Base-by-base conservation (phyloP, 441 rosid species). In the Erodium trifolium region DNA sequence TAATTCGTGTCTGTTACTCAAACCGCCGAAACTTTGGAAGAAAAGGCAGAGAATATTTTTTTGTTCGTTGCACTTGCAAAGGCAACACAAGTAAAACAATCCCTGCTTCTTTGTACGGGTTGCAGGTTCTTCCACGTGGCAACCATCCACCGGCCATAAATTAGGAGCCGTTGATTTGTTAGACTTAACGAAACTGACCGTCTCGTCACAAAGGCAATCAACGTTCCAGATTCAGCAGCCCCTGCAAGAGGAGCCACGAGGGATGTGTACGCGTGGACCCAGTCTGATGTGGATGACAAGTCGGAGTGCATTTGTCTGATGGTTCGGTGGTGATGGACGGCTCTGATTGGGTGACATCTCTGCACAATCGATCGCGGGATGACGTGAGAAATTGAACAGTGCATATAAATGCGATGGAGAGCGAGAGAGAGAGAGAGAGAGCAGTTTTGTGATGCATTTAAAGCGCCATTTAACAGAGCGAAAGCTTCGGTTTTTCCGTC, bases 401-500 rank as follows among this genome's bases (percentile, higher is more conserved):
- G 70, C 73, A 72, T 65, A 69, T 39, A 78, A 72, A 73, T 9
- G 65, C 69, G 55, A 31, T 31, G 4, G 0, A 31, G 34, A 31
- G 34, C 39, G 72, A 55, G 72, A 69, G 71, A 67, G 73, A 73
- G 63, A 73, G 34, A 57, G 67, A 68, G 67, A 12, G 47, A 16
- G 75, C 75, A 72, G 81, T 82, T 76, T 74, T 65, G 75, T 67
- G 65, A 66, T 35, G 73, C 72, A 70, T 75, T 81, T 73, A 79
- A 82, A 76, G 74, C 59, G 74, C 68, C 73, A 78, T 73, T 75
- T 70, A 68, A 5, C 59, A 71, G 57, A 63, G 70, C 68, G 67
- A 76, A 78, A 70, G 85, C 84, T 79, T 83, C 83, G 83, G 80
- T 71, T 76, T 83, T 75, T 76, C 82, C 81, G 82, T 79, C 79